Percentiles rank a stretch among this genome's conserved stretches.
These are phyloP conservation scores for Polyplosphaeria fusca DNA, from an alignment of 495 filamentous ascomycete genomes.

Conservation along the genomic window DNA sequence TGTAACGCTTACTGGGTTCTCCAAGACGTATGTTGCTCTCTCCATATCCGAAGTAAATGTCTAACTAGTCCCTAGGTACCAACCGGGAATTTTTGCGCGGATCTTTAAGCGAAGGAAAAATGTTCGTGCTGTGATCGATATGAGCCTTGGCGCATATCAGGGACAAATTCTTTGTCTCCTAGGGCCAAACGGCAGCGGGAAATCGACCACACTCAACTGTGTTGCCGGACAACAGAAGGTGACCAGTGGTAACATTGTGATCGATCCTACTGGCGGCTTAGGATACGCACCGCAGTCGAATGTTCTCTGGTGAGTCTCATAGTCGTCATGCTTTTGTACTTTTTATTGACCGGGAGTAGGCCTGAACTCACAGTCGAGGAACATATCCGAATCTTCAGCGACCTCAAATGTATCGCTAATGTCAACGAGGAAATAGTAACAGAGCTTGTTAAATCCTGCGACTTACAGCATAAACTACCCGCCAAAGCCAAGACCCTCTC, in stretches of 20 bases:
- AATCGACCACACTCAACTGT: conserved; percentile 66
- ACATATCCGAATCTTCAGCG: conserved; percentile 77
- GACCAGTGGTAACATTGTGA: conserved; percentile 65
- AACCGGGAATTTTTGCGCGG: not conserved
- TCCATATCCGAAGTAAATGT: not conserved
- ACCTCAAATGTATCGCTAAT: conserved; percentile 57
- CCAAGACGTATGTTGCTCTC: conserved; percentile 60
- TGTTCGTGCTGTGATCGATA: conserved; percentile 18
- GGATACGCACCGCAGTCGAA: conserved; percentile 67
- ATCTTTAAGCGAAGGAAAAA: conserved; percentile 3
- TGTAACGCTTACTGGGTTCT: conserved; percentile 64
- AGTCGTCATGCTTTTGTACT: conserved; percentile 80
- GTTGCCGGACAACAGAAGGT: conserved; percentile 74
- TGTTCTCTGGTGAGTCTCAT: conserved; percentile 21
- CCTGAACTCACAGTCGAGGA: conserved; percentile 69
- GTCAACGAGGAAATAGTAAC: conserved; percentile 51
- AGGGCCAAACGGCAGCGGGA: conserved; percentile 83
- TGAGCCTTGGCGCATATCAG: conserved; percentile 62
- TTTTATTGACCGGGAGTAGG: conserved; percentile 23
- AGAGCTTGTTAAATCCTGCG: conserved; percentile 62
- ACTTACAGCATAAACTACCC: conserved; percentile 65
- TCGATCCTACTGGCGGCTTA: conserved; percentile 68
- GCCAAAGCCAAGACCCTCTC: conserved; percentile 69
- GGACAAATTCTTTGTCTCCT: conserved; percentile 80
- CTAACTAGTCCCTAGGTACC: not conserved